Percentiles rank a stretch among this genome's conserved stretches.
Conservation (phyloP, 768 basidiomycete genomes). For the Cystobasidiopsis lactophilus region DNA sequence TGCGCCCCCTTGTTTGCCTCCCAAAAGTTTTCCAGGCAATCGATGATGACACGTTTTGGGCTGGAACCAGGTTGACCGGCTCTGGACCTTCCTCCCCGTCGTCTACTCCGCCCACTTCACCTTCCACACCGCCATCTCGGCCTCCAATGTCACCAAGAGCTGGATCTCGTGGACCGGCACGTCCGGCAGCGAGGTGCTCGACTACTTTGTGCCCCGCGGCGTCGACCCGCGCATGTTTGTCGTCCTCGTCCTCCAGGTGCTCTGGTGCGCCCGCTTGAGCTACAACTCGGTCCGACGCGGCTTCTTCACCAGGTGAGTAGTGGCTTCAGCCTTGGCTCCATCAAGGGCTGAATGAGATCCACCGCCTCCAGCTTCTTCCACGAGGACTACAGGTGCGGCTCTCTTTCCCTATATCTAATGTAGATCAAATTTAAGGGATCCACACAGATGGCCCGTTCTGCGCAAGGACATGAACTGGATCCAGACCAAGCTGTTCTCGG, state of each 20-base stretch:
- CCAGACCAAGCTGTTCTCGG: not conserved
- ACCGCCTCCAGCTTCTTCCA: no score
- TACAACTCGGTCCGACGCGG: conserved; percentile 72
- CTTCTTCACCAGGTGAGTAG: conserved; percentile 43
- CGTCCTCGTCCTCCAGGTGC: conserved; percentile 17
- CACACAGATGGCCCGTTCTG: conserved; percentile 74
- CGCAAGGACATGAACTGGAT: conserved; percentile 30
- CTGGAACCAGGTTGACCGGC: conserved; percentile 29
- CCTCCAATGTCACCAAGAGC: not conserved
- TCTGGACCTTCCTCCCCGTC: conserved; percentile 51
- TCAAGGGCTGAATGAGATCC: not conserved
- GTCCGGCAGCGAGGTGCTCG: not conserved
- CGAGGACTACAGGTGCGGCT: no score
- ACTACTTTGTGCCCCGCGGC: conserved; percentile 1
- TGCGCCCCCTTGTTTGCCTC: conserved; percentile 1
- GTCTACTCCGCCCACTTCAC: conserved; percentile 68
- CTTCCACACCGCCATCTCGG: conserved; percentile 24
- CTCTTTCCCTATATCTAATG: no score
- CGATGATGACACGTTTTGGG: not conserved
- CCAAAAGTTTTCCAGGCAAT: not conserved
- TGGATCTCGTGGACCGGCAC: not conserved
- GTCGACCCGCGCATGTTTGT: conserved; percentile 18
- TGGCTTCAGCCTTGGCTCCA: no score
- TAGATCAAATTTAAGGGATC: conserved; percentile 37
- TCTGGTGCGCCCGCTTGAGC: conserved; percentile 33